A percentile compares a stretch with the other conserved stretches of the same genome.
These are phyloP conservation scores for Skeletonema tropicum DNA, from an alignment of 108 stramenopile genomes.

Conservation along the genomic window DNA sequence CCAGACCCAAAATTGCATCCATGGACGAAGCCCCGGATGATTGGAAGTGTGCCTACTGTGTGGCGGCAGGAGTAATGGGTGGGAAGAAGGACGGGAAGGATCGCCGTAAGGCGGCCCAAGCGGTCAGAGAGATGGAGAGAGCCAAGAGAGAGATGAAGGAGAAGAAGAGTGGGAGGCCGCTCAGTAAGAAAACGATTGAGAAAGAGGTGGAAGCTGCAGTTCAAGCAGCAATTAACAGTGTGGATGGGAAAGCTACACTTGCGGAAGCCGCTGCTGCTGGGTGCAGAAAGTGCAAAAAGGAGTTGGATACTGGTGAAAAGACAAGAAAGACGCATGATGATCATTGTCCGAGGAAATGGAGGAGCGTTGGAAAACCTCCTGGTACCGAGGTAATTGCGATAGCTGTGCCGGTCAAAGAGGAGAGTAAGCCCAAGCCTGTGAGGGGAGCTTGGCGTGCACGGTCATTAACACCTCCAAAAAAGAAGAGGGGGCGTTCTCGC, in stretches of 20 bases:
- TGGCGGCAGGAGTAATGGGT: slow-evolving; percentile 54
- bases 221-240: slow-evolving; percentile 13
- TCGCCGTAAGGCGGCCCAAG: slow-evolving; percentile 62
- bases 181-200: slow-evolving; percentile 2
- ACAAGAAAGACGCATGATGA: slow-evolving; percentile 20
- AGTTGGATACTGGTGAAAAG: slow-evolving; percentile 26
- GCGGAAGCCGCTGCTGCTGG: slow-evolving; percentile 21
- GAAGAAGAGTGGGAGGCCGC: slow-evolving; percentile 6
- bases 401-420: not conserved
- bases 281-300: slow-evolving; percentile 30
- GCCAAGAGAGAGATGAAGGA: slow-evolving; percentile 42
- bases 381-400: slow-evolving; percentile 2
- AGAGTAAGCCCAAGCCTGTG: slow-evolving; percentile 1
- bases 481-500: not conserved
- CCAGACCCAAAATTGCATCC: slow-evolving; percentile 70
- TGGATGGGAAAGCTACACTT: slow-evolving; percentile 18
- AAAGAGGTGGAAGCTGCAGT: slow-evolving; percentile 11
- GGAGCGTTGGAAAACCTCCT: slow-evolving; percentile 25
- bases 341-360: slow-evolving; percentile 28
- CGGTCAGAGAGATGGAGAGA: slow-evolving; percentile 75
- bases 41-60: slow-evolving; percentile 84
- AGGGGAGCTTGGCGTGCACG: not conserved
- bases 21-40: slow-evolving; percentile 58
- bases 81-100: slow-evolving; percentile 67
- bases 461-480: not conserved